A percentile compares a stretch with the other conserved stretches of the same genome.
phyloP scores from a whole-genome alignment of 148 eudicot genomes.

The Rhododendron vialii region DNA sequence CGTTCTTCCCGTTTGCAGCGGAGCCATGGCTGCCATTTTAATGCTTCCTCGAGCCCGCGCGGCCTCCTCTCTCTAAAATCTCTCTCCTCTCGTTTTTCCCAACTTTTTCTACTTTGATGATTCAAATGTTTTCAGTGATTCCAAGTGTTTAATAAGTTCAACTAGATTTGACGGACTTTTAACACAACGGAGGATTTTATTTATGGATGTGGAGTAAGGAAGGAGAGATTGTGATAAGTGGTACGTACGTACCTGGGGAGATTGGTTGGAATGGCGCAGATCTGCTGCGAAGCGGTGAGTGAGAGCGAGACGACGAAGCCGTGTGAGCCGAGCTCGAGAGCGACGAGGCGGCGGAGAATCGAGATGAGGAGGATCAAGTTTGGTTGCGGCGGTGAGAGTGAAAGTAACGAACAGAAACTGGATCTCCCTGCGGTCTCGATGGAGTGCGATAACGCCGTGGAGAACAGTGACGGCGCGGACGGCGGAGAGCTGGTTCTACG shows the following conservation, averaged over 20 bases:
- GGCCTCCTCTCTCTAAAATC: not conserved
- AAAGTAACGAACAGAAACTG: constrained; percentile 25
- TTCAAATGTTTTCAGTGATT: not conserved
- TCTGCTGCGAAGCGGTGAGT: constrained; percentile 37
- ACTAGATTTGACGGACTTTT: not conserved
- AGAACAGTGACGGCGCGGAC: not conserved
- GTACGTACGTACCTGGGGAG: not conserved
- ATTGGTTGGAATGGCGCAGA: constrained; percentile 50
- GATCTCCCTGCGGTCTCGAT: constrained; percentile 14
- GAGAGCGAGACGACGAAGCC: constrained; percentile 22
- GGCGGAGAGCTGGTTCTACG: not conserved
- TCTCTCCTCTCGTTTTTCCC: not conserved
- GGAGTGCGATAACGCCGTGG: constrained; percentile 19
- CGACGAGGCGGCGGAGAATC: constrained; percentile 50
- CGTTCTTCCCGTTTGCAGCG: not conserved
- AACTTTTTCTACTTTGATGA: not conserved
- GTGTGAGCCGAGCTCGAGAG: constrained; percentile 27
- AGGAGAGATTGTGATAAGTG: not conserved
- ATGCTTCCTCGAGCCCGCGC: not conserved
- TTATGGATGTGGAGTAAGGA: too few relatives aligned
- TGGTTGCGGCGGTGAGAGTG: constrained; percentile 12
- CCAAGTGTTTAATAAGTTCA: not conserved
- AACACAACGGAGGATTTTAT: not conserved
- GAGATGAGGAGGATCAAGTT: constrained; percentile 46
- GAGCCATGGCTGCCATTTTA: not conserved